Evolutionary conservation across 306 rosid genomes (phyloP).

Genomic region (Glycine latifolia): DNA sequence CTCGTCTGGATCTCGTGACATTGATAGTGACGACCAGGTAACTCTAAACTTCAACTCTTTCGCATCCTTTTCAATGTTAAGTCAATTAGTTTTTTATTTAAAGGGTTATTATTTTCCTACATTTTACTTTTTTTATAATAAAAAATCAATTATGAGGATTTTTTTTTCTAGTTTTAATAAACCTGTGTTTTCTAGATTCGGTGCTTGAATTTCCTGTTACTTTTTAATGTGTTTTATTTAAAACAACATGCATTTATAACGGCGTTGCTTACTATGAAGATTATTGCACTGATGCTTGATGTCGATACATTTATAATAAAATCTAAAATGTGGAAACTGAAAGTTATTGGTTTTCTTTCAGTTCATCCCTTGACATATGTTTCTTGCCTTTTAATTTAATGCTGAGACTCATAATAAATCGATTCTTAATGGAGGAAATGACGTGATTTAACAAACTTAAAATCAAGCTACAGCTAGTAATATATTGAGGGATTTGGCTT

Average conservation of each 20-base stretch:
- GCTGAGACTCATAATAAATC: constrained; percentile 16
- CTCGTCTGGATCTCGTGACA: constrained; percentile 78
- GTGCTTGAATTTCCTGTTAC: constrained; percentile 25
- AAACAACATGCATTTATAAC: background rate
- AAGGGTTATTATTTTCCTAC: background rate
- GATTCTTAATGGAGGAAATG: constrained; percentile 32
- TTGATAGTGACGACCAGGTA: constrained; percentile 79
- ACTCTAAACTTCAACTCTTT: background rate
- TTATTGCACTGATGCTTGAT: constrained; percentile 17
- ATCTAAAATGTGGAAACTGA: constrained; percentile 15
- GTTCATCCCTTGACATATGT: too few relatives aligned
- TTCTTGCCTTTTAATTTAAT: constrained; percentile 32
- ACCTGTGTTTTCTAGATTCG: background rate
- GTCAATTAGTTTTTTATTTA: background rate
- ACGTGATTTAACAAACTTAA: constrained; percentile 30
- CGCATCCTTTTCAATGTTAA: background rate
- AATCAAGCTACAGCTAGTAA: background rate
- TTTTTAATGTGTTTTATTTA: background rate
- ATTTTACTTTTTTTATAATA: background rate
- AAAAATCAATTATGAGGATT: background rate
- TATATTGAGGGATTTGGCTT: background rate
- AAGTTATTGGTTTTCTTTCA: constrained; percentile 27
- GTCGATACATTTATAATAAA: constrained; percentile 20
- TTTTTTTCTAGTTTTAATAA: background rate
- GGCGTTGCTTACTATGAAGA: constrained; percentile 10